Conservation (phyloP, 2,329 filamentous ascomycete genomes). For the Fusarium sp. region DNA sequence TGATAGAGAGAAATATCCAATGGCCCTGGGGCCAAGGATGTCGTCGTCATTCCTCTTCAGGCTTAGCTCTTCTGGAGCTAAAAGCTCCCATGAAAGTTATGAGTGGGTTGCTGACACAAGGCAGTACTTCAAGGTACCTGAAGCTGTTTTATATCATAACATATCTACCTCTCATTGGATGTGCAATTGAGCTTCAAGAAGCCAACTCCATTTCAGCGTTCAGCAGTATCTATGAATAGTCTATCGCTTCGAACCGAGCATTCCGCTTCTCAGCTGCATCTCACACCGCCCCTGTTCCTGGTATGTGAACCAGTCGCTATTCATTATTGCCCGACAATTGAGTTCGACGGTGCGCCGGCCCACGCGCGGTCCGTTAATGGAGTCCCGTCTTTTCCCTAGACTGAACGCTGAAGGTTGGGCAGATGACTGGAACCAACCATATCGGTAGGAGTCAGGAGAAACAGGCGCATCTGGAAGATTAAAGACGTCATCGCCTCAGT, state of each 20-base stretch:
- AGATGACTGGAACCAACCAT: conserved; percentile 39
- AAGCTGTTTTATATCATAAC: background rate
- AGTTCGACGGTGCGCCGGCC: conserved; percentile 42
- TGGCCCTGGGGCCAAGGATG: conserved; percentile 6
- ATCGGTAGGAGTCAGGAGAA: conserved; percentile 18
- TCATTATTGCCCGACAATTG: conserved; percentile 34
- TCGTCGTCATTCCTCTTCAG: conserved; percentile 32
- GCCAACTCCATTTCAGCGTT: background rate
- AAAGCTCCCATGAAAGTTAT: conserved; percentile 15
- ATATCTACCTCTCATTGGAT: background rate
- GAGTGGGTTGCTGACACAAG: conserved; percentile 35
- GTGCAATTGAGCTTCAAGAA: background rate
- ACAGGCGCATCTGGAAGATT: conserved; percentile 21
- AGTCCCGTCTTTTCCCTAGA: conserved; percentile 45
- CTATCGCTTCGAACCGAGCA: background rate
- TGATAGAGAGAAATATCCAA: conserved; percentile 14
- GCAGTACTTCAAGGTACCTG: conserved; percentile 34
- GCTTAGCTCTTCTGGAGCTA: conserved; percentile 27
- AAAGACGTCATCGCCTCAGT: conserved; percentile 23
- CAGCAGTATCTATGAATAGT: background rate
- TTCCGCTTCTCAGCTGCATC: background rate
- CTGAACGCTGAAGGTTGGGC: conserved; percentile 27
- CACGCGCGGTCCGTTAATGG: conserved; percentile 42
- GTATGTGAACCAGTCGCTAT: conserved; percentile 10
- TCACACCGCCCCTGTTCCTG: conserved; percentile 30